phyloP scores from a whole-genome alignment of 805 yeast species.

The Lachancea sp. region DNA sequence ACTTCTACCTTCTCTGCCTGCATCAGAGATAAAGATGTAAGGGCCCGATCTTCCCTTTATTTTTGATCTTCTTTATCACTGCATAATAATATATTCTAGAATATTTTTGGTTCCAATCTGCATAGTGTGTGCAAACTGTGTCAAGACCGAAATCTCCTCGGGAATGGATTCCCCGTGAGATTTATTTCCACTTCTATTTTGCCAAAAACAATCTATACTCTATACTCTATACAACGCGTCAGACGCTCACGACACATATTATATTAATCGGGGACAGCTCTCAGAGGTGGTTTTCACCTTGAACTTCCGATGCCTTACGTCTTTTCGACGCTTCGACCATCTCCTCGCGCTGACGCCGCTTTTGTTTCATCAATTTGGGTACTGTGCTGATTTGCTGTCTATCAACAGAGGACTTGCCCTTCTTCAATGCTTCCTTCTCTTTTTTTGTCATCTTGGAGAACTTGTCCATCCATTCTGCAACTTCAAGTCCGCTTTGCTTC shows the following conservation, averaged over 20 bases:
- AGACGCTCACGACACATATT: background rate
- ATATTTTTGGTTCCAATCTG: background rate
- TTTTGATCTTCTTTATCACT: constrained; percentile 1
- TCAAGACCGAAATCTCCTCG: background rate
- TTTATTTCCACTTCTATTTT: background rate
- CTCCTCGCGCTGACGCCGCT: constrained; percentile 54
- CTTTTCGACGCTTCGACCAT: constrained; percentile 74
- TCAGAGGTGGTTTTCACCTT: background rate
- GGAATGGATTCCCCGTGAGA: background rate
- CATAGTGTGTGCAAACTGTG: background rate
- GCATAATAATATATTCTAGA: constrained; percentile 7
- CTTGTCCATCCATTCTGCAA: constrained; percentile 77
- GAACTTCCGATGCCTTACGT: constrained; percentile 35
- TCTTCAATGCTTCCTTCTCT: constrained; percentile 56
- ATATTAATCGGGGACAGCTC: background rate
- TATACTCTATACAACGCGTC: background rate
- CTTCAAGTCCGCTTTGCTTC: constrained; percentile 80
- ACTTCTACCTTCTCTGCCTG: too few species aligned
- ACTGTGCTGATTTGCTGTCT: constrained; percentile 81
- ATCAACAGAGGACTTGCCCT: constrained; percentile 41
- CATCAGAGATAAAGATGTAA: background rate
- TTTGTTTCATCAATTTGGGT: constrained; percentile 58
- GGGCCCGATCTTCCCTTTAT: background rate
- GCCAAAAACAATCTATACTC: background rate
- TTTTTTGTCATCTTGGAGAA: constrained; percentile 57